Base-by-base conservation (phyloP, 2,329 filamentous ascomycete species). In the Diaporthe nobilis region DNA sequence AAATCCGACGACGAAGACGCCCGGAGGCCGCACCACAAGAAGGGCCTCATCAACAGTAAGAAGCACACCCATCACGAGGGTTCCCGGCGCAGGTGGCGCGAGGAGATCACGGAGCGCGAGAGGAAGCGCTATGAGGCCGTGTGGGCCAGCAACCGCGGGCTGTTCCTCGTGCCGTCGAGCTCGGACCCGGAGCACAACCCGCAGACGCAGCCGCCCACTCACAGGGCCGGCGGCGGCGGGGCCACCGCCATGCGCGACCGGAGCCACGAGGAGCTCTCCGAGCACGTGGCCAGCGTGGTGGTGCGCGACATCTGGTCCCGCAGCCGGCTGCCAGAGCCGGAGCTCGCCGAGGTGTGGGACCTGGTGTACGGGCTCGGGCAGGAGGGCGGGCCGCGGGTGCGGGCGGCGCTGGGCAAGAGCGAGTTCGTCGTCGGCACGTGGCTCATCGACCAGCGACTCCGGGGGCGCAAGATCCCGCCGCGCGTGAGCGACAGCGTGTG, bases 341-440 rank as follows among this genome's bases (percentile, higher is more conserved):
- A 94, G 79, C 87, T 97, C 47, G 92, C 92, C 58, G 92, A 94
- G 83, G 92, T 96, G 1, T 97, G 94, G 92, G 91, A 93, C 57
- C 85, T 96, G 25, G 94, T 96, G 15, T 93, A 94, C 80, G 85
- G 88, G 1, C 83, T 85, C 9, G 82, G 84, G 1, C 81, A 84
- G 20, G 93, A 93, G 1, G 28, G 44, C 37, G 47, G 37, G 28
- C 37, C 44, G 28, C n/a, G 49, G 39, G 68, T 77, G 63, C 47
- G 34, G 12, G 76, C 70, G 17, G 86, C 89, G 78, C 84, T 97
- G 72, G 86, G 85, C 74, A 90, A 90, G 80, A 89, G 92, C 73
- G 93, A 95, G 85, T 97, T 97, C 82, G 93, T 97, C 0, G 94
- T 96, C 1, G 94, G 94, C 13, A 88, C 95, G 86, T 97, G 94